These are phyloP conservation scores for Oehlia diaphana DNA, from an alignment of 192 early-diverging fungal species.

Conservation along the genomic window DNA sequence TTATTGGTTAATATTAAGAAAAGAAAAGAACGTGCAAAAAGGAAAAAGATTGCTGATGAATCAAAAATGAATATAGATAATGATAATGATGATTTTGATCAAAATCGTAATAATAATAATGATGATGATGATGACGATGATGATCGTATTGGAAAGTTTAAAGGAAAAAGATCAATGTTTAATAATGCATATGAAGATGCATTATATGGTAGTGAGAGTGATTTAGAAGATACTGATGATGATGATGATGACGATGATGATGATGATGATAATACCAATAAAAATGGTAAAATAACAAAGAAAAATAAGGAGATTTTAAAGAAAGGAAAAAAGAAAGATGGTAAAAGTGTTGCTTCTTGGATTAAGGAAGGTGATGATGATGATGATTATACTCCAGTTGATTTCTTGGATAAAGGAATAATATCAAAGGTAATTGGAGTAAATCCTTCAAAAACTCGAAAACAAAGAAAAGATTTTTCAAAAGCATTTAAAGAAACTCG, in stretches of 20 bases:
- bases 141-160: slow-evolving; percentile 44
- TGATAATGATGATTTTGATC: slow-evolving; percentile 34
- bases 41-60: slow-evolving; percentile 55
- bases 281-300: slow-evolving; percentile 34
- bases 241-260: slow-evolving; percentile 62
- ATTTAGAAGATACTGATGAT: slow-evolving; percentile 78
- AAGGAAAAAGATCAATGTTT: slow-evolving; percentile 60
- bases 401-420: slow-evolving; percentile 87
- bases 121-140: slow-evolving; percentile 45
- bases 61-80: slow-evolving; percentile 38
- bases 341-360: slow-evolving; percentile 40
- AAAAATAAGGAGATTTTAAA: slow-evolving; percentile 33
- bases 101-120: too few species aligned
- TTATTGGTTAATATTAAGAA: slow-evolving; percentile 92
- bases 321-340: slow-evolving; percentile 36
- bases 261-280: slow-evolving; percentile 26
- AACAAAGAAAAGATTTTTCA: slow-evolving; percentile 44
- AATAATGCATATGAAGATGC: slow-evolving; percentile 84
- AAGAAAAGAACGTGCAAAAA: slow-evolving; percentile 81
- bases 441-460: slow-evolving; percentile 38
- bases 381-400: slow-evolving; percentile 64
- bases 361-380: slow-evolving; percentile 64
- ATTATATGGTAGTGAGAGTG: slow-evolving; percentile 91
- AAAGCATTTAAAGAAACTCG: slow-evolving; percentile 63
- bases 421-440: slow-evolving; percentile 61